These are phyloP conservation scores for Trypanosomatidae sp. DNA, from an alignment of 208 protist genomes.

Conservation along the genomic window DNA sequence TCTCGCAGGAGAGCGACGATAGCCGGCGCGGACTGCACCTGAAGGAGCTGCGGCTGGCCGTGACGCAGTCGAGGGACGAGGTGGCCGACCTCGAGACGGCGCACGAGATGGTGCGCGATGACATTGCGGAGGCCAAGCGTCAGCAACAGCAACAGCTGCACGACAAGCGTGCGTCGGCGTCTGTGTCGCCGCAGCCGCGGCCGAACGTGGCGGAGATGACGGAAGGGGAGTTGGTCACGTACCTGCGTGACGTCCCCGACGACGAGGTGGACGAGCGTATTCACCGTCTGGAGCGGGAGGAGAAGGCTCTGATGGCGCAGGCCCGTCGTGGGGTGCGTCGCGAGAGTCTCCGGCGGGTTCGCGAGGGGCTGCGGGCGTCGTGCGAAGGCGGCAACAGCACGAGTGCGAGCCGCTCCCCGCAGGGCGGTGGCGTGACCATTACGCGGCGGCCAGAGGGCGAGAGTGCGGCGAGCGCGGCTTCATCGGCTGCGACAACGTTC, in stretches of 20 bases:
- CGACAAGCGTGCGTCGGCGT: slow-evolving; percentile 8
- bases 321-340: slow-evolving; percentile 48
- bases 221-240: slow-evolving; percentile 17
- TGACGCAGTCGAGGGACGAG: slow-evolving; percentile 43
- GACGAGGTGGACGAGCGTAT: slow-evolving; percentile 60
- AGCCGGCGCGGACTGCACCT: slow-evolving; percentile 9
- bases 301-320: slow-evolving; percentile 57
- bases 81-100: slow-evolving; percentile 63
- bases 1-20: slow-evolving; percentile 5
- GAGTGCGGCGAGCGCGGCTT: background rate
- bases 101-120: slow-evolving; percentile 74
- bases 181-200: slow-evolving; percentile 48
- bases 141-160: slow-evolving; percentile 26
- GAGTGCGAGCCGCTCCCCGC: slow-evolving; percentile 20
- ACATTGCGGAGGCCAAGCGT: slow-evolving; percentile 40
- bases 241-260: slow-evolving; percentile 38
- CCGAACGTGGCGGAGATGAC: slow-evolving; percentile 21
- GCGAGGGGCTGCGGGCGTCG: slow-evolving; percentile 50
- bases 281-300: slow-evolving; percentile 57
- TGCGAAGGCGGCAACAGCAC: slow-evolving; percentile 3
- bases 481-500: background rate
- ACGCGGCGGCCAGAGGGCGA: slow-evolving; percentile 9
- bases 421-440: slow-evolving; percentile 25
- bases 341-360: slow-evolving; percentile 69
- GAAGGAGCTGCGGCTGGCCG: slow-evolving; percentile 37